Evolutionary conservation across 352 stramenopile genomes (phyloP).

Genomic region (Pseudoperonospora humuli): DNA sequence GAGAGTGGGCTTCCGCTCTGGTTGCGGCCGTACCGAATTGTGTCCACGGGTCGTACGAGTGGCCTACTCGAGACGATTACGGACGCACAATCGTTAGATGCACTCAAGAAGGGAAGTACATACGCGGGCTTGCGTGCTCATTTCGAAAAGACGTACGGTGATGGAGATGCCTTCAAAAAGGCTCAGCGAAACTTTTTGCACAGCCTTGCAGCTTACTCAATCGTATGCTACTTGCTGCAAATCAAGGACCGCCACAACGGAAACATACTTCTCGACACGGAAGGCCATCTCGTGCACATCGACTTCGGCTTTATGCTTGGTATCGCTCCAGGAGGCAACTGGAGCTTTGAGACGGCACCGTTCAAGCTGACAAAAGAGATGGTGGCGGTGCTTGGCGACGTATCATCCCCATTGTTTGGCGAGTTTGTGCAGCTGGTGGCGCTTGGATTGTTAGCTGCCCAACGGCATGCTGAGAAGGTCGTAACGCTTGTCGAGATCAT

Average conservation of each 20-base stretch:
- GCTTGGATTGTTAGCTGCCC: constrained; percentile 41
- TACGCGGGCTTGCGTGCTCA: too few species aligned
- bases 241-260: constrained; percentile 99
- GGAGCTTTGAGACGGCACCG: constrained; percentile 93
- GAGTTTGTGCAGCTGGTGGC: constrained; percentile 63
- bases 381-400: constrained; percentile 84
- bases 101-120: too few species aligned
- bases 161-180: too few species aligned
- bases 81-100: constrained; percentile 96
- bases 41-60: constrained; percentile 89
- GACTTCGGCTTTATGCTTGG: constrained; percentile 98
- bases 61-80: constrained; percentile 95
- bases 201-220: constrained; percentile 94
- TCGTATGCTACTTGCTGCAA: constrained; percentile 97
- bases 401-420: constrained; percentile 48
- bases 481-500: constrained; percentile 72
- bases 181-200: constrained; percentile 85
- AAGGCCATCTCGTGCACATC: constrained; percentile 97
- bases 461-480: constrained; percentile 55
- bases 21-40: constrained; percentile 94
- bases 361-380: constrained; percentile 98
- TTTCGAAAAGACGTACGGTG: too few species aligned
- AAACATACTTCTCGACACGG: constrained; percentile 97
- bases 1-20: constrained; percentile 90
- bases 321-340: constrained; percentile 91